These are phyloP conservation scores for Tremella fuciformis DNA, from an alignment of 768 basidiomycete species.

Conservation along the genomic window DNA sequence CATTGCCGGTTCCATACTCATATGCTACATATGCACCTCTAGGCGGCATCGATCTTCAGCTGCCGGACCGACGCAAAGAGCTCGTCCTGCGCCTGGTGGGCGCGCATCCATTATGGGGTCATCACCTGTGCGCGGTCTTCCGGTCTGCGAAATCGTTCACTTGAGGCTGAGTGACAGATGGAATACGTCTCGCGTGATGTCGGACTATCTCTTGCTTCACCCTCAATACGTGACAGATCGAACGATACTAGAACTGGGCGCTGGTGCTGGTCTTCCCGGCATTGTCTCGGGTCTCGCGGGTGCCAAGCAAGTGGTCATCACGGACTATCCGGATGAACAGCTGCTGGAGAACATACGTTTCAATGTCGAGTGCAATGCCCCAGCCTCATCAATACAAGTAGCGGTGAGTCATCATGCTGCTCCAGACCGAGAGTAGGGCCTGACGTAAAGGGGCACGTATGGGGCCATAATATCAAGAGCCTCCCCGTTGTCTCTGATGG, in stretches of 20 bases:
- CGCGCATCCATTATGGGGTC: constrained; percentile 49
- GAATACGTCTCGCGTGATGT: constrained; percentile 37
- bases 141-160: constrained; percentile 6
- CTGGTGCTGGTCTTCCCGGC: constrained; percentile 85
- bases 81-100: constrained; percentile 44
- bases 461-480: constrained; percentile 40
- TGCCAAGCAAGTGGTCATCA: constrained; percentile 72
- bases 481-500: constrained; percentile 22
- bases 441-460: constrained; percentile 41
- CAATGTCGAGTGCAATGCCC: constrained; percentile 64
- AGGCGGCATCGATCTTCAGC: constrained; percentile 17
- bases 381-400: constrained; percentile 30
- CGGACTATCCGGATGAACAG: constrained; percentile 82
- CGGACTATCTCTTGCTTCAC: constrained; percentile 41
- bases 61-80: constrained; percentile 15
- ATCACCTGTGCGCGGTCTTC: constrained; percentile 37
- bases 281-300: constrained; percentile 70
- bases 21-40: constrained; percentile 38
- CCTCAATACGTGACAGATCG: constrained; percentile 47
- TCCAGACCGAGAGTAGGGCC: background rate
- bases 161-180: constrained; percentile 23
- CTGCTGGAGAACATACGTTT: constrained; percentile 71
- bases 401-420: constrained; percentile 36
- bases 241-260: constrained; percentile 80
- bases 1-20: constrained; percentile 41